These are phyloP conservation scores for Globisporangium viniferum DNA, from an alignment of 352 stramenopile genomes.

Conservation along the genomic window DNA sequence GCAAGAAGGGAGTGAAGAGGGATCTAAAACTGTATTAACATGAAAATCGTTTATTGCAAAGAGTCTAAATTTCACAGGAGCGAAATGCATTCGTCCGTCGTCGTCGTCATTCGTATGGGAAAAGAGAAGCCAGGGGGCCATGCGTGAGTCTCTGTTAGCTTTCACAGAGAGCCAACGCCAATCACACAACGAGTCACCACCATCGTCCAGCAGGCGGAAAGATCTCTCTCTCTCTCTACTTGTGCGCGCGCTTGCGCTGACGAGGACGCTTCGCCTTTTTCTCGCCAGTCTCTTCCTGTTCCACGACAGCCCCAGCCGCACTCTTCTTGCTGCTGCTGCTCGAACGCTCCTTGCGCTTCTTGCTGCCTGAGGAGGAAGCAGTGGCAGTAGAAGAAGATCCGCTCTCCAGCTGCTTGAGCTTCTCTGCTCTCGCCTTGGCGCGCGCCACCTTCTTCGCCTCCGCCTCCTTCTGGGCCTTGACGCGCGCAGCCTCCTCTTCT, in stretches of 20 bases:
- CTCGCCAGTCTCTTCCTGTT: neutral
- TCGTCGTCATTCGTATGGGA: neutral
- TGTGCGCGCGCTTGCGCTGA: neutral
- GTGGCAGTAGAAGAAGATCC: neutral
- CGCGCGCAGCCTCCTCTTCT: slow-evolving; percentile 33
- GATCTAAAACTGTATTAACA: slow-evolving; percentile 14
- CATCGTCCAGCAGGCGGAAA: neutral
- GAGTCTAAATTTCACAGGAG: slow-evolving; percentile 7
- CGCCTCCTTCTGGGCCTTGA: slow-evolving; percentile 22
- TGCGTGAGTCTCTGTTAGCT: neutral
- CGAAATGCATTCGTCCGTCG: neutral
- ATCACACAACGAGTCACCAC: neutral
- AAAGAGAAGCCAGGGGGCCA: neutral
- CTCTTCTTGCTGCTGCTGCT: slow-evolving; percentile 7
- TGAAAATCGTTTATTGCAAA: slow-evolving; percentile 8
- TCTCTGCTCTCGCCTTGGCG: slow-evolving; percentile 10
- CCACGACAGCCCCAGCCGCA: neutral
- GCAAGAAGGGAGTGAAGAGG: neutral
- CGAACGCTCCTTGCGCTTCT: slow-evolving; percentile 10
- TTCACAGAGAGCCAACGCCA: neutral
- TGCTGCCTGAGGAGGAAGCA: neutral
- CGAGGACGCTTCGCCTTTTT: slow-evolving; percentile 11
- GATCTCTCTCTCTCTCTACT: neutral
- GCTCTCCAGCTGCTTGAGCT: slow-evolving; percentile 13
- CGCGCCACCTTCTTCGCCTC: slow-evolving; percentile 5